These are phyloP conservation scores for Marasmius sp. DNA, from an alignment of 1,284 basidiomycete species.

Conservation along the genomic window DNA sequence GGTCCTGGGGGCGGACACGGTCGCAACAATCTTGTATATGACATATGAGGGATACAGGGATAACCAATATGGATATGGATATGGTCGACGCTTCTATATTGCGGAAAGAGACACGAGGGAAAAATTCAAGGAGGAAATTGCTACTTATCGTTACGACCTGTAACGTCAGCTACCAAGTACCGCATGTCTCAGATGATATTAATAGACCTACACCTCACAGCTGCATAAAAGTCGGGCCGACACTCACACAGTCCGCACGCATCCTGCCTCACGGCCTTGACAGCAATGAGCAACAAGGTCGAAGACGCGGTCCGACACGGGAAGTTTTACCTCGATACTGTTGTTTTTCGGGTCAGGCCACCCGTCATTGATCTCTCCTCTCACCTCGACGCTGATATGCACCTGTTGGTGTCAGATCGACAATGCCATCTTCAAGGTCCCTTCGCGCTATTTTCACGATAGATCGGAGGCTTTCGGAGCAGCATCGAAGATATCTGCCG, in stretches of 20 bases:
- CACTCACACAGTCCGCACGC: too few species aligned
- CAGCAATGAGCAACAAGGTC: too few species aligned
- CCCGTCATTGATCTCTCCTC: background rate
- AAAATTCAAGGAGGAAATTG: too few species aligned
- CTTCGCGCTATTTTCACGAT: background rate
- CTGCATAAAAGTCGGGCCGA: too few species aligned
- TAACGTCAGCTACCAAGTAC: too few species aligned
- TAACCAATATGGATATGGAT: too few species aligned
- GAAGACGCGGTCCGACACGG: background rate
- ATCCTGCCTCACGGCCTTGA: too few species aligned
- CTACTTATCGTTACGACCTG: too few species aligned
- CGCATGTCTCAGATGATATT: too few species aligned
- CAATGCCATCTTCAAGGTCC: background rate
- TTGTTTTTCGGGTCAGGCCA: background rate
- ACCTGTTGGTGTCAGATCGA: background rate
- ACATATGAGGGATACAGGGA: background rate
- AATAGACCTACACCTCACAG: too few species aligned
- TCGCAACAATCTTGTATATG: background rate
- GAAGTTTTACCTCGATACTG: background rate
- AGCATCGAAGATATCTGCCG: background rate
- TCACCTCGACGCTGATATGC: background rate
- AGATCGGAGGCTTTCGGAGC: background rate
- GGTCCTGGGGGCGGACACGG: background rate
- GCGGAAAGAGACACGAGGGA: too few species aligned
- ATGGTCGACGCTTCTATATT: too few species aligned